Evolutionary conservation across 345 rosid species (phyloP), one percentile per base, ranked within the genome.

Genomic region (Corchorus olitorius): DNA sequence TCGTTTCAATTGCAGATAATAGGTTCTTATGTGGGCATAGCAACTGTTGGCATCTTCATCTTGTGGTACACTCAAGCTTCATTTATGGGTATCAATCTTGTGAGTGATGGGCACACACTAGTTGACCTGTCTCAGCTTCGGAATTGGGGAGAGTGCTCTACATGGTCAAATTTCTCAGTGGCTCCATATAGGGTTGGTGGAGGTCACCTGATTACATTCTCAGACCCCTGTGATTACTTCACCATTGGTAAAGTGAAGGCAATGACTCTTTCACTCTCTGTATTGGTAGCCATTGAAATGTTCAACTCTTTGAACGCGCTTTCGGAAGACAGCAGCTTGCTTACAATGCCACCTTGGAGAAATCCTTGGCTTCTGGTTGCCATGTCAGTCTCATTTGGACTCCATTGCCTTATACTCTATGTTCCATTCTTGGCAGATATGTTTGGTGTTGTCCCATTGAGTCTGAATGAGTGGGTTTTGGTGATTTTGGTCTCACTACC

Each of bases 311-410:
- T 95, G 79, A 94, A 94, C 34, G 97, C 98, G 0, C 88, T 94
- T 67, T 94, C 98, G 8, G 97, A 94, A 86, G 91, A 94, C 76
- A 86, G 82, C 77, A 94, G 98, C 84, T 82, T 93, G 83, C 63
- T 95, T 13, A 88, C 52, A 3, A 87, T 93, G 96, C 97, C 97
- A 43, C 99, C 97, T 4, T 92, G 99, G 98, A 89, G 83, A 75
- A 93, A 93, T 79, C 97, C 96, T 33, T 95, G 93, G 93, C 98
- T 95, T 72, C 78, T 95, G 82, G 88, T 88, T 77, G 98, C 99
- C 27, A 92, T 93, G 98, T 80, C 90, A 3, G 74, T 93, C 82
- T 95, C 99, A 22, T 85, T 95, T 12, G 93, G 89, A 58, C 92
- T 95, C 43, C 99, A 95, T 63, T 89, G 90, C 73, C 83, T 92